Evolutionary conservation across 1,284 basidiomycete species (phyloP), one percentile per base, ranked within the genome.

Genomic region (Exobasidium rhododendri): DNA sequence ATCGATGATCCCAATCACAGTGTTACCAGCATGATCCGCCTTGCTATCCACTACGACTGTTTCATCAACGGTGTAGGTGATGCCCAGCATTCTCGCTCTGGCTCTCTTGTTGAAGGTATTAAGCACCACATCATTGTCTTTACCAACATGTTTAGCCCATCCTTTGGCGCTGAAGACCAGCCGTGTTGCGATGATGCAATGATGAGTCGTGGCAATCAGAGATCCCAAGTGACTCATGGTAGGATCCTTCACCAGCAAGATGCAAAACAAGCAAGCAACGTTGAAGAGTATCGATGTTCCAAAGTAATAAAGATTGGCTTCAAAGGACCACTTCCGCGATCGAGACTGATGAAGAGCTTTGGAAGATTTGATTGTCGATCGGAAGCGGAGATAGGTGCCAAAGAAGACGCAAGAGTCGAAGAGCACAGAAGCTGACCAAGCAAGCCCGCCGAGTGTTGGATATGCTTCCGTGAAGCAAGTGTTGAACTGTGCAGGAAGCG

Each of bases 271-370:
- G 13, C n/a, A 24, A 13, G 47, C 14, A 50, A 28, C 24, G 47
- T 50, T 50, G 47, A 50, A 50, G 13, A 50, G 13, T n/a, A 17
- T 24, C 4, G 47, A 50, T 24, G 47, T 28, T 2, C 47, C 47
- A 50, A 50, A 50, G 13, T 50, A 50, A 13, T 50, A 50, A 13
- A 50, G 28, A 50, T 50, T 50, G 4, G 47, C n/a, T 24, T 28
- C 20, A 50, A 50, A 50, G 14, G 26, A 24, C 47, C 47, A 50
- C 28, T 50, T 50, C 28, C 47, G 22, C 13, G 47, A 20, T 3
- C 47, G 47, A 50, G 28, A 28, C 28, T 50, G 47, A 10, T 7
- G 17, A 40, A 40, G 10, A 10, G 35, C 17, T 17, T 40, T 40
- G 7, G 35, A 10, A 40, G 35, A 10, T 17, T 40, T 40, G 26